Evolutionary conservation across 129 eudicot genomes (phyloP).

Genomic region (Oenanthe sinensis): DNA sequence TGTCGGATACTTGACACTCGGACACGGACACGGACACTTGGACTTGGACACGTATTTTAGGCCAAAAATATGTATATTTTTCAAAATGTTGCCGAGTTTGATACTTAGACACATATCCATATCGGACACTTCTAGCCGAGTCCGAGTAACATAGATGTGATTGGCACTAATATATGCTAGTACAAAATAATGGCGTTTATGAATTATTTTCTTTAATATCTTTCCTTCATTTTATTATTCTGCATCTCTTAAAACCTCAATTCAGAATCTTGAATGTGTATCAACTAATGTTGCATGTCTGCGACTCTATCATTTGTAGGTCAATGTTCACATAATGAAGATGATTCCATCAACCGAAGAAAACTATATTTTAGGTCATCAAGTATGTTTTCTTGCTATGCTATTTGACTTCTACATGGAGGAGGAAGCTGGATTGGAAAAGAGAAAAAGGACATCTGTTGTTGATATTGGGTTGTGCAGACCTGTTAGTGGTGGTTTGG

Average conservation of each 20-base stretch:
- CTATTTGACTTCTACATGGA: constrained; percentile 67
- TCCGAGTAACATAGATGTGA: too few species aligned
- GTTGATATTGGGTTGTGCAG: constrained; percentile 78
- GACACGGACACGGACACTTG: too few species aligned
- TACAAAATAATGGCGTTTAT: neutral
- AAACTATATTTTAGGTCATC: constrained; percentile 56
- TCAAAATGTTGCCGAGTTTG: too few species aligned
- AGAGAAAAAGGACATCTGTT: constrained; percentile 40
- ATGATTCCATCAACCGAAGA: constrained; percentile 60
- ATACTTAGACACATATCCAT: too few species aligned
- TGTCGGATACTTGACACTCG: too few species aligned
- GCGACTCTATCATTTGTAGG: constrained; percentile 29
- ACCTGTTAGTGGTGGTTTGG: constrained; percentile 57
- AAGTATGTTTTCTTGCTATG: constrained; percentile 77
- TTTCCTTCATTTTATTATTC: neutral
- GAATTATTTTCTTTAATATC: neutral
- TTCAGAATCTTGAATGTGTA: constrained; percentile 2
- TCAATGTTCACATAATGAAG: constrained; percentile 56
- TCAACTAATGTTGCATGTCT: constrained; percentile 5
- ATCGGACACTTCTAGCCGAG: too few species aligned
- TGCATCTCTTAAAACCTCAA: too few species aligned
- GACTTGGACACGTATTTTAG: too few species aligned
- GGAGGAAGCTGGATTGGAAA: constrained; percentile 38
- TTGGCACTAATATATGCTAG: neutral
- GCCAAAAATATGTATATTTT: too few species aligned